A percentile compares a stretch with the other conserved stretches of the same genome.
phyloP scores from a whole-genome alignment of 768 basidiomycete species.

The Hericium coralloides region DNA sequence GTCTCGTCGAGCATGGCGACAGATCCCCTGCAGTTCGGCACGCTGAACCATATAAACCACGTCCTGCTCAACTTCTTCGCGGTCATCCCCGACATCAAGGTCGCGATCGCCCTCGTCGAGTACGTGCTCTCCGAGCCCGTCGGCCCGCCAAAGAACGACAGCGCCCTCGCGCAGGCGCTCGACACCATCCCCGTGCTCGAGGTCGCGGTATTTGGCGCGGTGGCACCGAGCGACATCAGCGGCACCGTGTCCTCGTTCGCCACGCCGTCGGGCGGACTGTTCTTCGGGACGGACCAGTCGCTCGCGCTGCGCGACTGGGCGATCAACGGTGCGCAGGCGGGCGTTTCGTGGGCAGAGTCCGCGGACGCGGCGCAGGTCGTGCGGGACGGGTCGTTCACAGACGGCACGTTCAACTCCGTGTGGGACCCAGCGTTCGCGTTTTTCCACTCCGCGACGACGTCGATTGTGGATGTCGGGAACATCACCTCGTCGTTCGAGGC shows the following conservation, averaged over 20 bases:
- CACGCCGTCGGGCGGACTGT: constrained; percentile 38
- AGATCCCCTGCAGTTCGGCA: constrained; percentile 49
- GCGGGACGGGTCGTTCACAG: constrained; percentile 36
- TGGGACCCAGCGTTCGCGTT: constrained; percentile 37
- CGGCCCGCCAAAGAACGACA: constrained; percentile 32
- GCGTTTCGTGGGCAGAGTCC: constrained; percentile 45
- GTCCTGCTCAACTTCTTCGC: constrained; percentile 48
- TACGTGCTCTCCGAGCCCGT: constrained; percentile 35
- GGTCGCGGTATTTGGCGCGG: constrained; percentile 54
- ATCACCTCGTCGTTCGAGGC: constrained; percentile 34
- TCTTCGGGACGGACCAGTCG: constrained; percentile 51
- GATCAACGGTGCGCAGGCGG: constrained; percentile 29
- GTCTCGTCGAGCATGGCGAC: constrained; percentile 17
- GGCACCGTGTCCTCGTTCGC: constrained; percentile 44
- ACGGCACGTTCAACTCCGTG: constrained; percentile 36
- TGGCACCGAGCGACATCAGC: constrained; percentile 38
- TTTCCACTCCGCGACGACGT: constrained; percentile 19
- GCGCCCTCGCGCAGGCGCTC: constrained; percentile 33
- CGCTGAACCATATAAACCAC: constrained; percentile 43
- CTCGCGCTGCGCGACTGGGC: constrained; percentile 45
- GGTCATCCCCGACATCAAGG: constrained; percentile 36
- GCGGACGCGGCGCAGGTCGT: constrained; percentile 42
- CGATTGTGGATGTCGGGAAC: constrained; percentile 28
- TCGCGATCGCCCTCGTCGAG: constrained; percentile 39
- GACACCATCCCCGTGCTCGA: constrained; percentile 43